Base-by-base conservation (phyloP, 768 basidiomycete species). In the Dioszegia hungarica region DNA sequence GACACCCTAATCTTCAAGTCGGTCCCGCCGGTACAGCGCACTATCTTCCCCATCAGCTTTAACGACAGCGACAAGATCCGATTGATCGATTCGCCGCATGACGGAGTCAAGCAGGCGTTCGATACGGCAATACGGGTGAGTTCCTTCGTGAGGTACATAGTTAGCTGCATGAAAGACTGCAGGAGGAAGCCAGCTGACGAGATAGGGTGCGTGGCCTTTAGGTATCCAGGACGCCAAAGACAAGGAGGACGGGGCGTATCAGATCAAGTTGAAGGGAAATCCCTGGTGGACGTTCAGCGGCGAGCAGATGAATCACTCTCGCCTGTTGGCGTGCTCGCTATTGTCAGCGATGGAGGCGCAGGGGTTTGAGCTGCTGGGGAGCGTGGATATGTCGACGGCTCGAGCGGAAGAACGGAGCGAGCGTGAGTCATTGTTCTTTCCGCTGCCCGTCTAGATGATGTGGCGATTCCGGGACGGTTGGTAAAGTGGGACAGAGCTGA, bases 61-160 rank as follows among this genome's bases (percentile, higher is more conserved):
- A 64, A 71, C 41, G 66, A 73, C 39, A 44, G 44, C 9, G 70
- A 75, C 41, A 71, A 71, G 63, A 61, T 75, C 19, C 54, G 73
- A 25, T 31, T 73, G 14, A 71, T 75, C 41, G 68, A 71, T 41
- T 56, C 66, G n/a, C 69, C 67, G 6, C 50, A 61, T 38, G 52
- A 55, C 1, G 51, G 27, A 10, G 58, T 63, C 1, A 59, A 47
- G 38, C 37, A 63, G 17, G 64, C 70, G 4, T 69, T 75, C 20
- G 47, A 55, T 9, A 39, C 39, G 46, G 64, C 63, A 24, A 57
- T 72, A 14, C 20, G 46, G 31, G 67, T 72, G 57, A 54, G 66
- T 64, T n/a, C 4, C 20, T 28, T 8, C n/a, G n/a, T n/a, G n/a
- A n/a, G n/a, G n/a, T n/a, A n/a, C n/a, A n/a, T n/a, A n/a, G n/a